phyloP scores from a whole-genome alignment of 805 yeast genomes.

The Cyberlindnera mississippiensis region DNA sequence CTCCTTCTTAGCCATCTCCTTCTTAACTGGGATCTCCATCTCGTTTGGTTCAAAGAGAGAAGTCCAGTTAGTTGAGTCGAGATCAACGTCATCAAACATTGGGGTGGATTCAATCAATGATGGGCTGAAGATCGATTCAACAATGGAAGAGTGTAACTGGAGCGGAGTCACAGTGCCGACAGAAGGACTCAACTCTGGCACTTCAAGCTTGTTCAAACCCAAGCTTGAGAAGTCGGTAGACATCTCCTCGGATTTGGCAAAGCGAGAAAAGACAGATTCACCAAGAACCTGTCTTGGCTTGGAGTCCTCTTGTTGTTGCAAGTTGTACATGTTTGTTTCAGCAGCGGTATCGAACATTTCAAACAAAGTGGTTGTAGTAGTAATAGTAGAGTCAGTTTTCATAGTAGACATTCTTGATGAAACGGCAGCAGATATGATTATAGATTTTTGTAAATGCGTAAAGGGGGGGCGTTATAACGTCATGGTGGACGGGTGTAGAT shows the following conservation, averaged over 20 bases:
- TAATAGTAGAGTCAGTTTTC: conserved; percentile 12
- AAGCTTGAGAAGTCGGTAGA: conserved; percentile 19
- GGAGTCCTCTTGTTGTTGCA: conserved; percentile 12
- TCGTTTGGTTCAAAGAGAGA: conserved; percentile 49
- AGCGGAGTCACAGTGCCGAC: conserved; percentile 42
- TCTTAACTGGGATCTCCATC: conserved; percentile 20
- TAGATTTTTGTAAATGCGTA: conserved; percentile 5
- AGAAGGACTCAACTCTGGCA: conserved; percentile 25
- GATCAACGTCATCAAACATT: conserved; percentile 42
- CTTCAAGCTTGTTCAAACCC: conserved; percentile 23
- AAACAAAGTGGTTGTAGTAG: conserved; percentile 22
- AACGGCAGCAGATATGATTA: background rate
- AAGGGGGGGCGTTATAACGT: conserved; percentile 18
- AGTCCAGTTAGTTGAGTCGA: conserved; percentile 50
- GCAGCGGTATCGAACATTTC: conserved; percentile 26
- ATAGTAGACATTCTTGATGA: conserved; percentile 3
- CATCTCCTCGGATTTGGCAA: conserved; percentile 22
- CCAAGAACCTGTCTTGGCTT: conserved; percentile 29
- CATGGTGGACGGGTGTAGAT: conserved; percentile 28
- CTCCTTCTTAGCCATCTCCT: conserved; percentile 6
- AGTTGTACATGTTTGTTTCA: conserved; percentile 13
- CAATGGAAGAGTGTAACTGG: conserved; percentile 58
- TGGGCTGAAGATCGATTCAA: conserved; percentile 45
- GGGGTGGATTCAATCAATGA: conserved; percentile 54
- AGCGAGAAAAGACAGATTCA: conserved; percentile 27